phyloP scores from a whole-genome alignment of 495 filamentous ascomycete species.

The Neohortaea acidophila region DNA sequence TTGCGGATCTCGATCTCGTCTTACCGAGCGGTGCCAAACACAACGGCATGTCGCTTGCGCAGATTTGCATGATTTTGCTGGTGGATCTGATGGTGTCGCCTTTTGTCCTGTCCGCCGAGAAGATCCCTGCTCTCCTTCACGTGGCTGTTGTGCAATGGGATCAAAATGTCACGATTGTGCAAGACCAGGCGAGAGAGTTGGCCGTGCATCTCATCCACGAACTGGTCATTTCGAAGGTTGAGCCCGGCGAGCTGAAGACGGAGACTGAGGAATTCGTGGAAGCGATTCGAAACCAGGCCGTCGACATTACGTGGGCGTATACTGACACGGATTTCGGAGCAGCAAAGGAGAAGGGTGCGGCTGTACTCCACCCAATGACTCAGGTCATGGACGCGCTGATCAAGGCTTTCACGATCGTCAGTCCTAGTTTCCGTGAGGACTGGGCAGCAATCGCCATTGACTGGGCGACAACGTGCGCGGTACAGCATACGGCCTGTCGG shows the following conservation, averaged over 20 bases:
- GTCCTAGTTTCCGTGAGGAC: slow-evolving; percentile 73
- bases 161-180: slow-evolving; percentile 85
- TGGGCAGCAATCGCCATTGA: slow-evolving; percentile 80
- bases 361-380: slow-evolving; percentile 78
- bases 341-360: slow-evolving; percentile 43
- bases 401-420: slow-evolving; percentile 67
- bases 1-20: slow-evolving; percentile 66
- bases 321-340: slow-evolving; percentile 73
- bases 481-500: slow-evolving; percentile 86
- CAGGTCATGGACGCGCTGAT: slow-evolving; percentile 65
- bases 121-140: slow-evolving; percentile 73
- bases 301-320: slow-evolving; percentile 80
- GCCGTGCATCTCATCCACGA: slow-evolving; percentile 95
- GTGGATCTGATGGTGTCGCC: slow-evolving; percentile 94
- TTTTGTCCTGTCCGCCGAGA: slow-evolving; percentile 57
- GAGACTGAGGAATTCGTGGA: slow-evolving; percentile 90
- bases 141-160: slow-evolving; percentile 92
- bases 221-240: slow-evolving; percentile 78
- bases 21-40: slow-evolving; percentile 74
- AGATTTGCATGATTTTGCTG: slow-evolving; percentile 81
- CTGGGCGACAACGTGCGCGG: slow-evolving; percentile 94
- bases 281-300: slow-evolving; percentile 70
- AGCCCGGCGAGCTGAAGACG: slow-evolving; percentile 57
- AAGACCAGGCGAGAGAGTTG: slow-evolving; percentile 95
- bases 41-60: slow-evolving; percentile 76